Evolutionary conservation across 805 yeast genomes (phyloP).

Genomic region (Candida oleophila): DNA sequence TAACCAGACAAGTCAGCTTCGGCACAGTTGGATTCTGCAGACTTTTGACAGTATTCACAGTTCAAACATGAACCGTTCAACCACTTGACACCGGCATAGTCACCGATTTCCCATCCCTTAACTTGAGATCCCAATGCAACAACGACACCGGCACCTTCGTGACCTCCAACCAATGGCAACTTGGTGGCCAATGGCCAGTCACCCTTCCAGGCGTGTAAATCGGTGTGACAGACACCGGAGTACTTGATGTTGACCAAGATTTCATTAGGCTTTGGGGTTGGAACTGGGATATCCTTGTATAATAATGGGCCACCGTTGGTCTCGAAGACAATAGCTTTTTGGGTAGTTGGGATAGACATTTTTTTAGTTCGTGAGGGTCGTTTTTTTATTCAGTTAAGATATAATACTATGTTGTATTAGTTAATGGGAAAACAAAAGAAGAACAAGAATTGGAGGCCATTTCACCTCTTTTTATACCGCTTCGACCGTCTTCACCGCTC

Average conservation of each 20-base stretch:
- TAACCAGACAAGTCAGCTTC: constrained; percentile 71
- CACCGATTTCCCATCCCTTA: constrained; percentile 43
- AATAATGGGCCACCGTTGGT: constrained; percentile 41
- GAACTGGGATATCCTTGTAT: constrained; percentile 44
- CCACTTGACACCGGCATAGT: constrained; percentile 46
- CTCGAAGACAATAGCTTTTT: constrained; percentile 44
- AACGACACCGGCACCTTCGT: constrained; percentile 50
- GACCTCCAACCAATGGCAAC: constrained; percentile 48
- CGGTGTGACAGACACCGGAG: constrained; percentile 49
- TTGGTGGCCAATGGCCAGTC: constrained; percentile 47
- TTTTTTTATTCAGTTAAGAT: background rate
- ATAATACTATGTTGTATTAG: background rate
- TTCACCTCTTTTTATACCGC: constrained; percentile 1
- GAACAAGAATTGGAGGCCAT: background rate
- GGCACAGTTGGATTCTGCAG: constrained; percentile 55
- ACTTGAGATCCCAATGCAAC: constrained; percentile 43
- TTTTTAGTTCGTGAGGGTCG: background rate
- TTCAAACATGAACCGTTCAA: constrained; percentile 44
- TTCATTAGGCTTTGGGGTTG: constrained; percentile 40
- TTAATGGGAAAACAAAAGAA: constrained; percentile 1
- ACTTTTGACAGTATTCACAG: constrained; percentile 42
- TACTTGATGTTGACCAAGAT: constrained; percentile 43
- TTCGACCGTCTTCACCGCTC: background rate
- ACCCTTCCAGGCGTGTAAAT: constrained; percentile 48
- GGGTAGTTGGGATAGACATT: constrained; percentile 38